Evolutionary conservation across 2,329 filamentous ascomycete species (phyloP).

Genomic region (Myriosclerotinia scirpicola): DNA sequence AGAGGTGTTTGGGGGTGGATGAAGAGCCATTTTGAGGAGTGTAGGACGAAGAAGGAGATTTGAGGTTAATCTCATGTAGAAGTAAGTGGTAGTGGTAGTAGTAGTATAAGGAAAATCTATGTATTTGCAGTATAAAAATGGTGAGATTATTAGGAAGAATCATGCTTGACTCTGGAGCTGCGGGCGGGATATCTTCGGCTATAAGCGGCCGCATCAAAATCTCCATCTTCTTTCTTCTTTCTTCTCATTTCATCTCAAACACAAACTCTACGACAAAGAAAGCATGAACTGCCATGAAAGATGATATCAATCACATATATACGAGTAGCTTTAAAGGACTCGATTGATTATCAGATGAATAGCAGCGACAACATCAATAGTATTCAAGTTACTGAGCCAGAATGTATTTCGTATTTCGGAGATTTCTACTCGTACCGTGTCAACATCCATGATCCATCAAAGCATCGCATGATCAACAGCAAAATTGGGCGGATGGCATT

Average conservation of each 20-base stretch:
- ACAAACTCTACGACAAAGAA: no score
- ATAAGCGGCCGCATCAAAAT: neutral
- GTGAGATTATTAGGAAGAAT: neutral
- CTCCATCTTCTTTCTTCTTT: neutral
- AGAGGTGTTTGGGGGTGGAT: slow-evolving; percentile 32
- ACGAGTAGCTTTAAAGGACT: no score
- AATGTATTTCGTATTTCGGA: no score
- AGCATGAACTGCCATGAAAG: no score
- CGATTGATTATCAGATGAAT: no score
- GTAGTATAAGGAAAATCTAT: neutral
- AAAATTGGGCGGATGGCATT: neutral
- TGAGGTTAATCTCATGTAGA: slow-evolving; percentile 30
- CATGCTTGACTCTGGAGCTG: neutral
- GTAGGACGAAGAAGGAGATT: slow-evolving; percentile 28
- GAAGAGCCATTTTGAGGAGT: slow-evolving; percentile 36
- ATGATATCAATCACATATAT: no score
- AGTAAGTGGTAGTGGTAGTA: no score
- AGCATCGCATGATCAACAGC: neutral
- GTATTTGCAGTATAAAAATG: no score
- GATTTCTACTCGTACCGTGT: no score
- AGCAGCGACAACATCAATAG: no score
- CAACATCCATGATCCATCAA: neutral
- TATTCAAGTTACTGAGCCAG: no score
- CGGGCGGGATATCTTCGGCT: neutral
- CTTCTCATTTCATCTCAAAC: neutral